Conservation (phyloP, 108 stramenopile species). For the Nannochloropsis salina region DNA sequence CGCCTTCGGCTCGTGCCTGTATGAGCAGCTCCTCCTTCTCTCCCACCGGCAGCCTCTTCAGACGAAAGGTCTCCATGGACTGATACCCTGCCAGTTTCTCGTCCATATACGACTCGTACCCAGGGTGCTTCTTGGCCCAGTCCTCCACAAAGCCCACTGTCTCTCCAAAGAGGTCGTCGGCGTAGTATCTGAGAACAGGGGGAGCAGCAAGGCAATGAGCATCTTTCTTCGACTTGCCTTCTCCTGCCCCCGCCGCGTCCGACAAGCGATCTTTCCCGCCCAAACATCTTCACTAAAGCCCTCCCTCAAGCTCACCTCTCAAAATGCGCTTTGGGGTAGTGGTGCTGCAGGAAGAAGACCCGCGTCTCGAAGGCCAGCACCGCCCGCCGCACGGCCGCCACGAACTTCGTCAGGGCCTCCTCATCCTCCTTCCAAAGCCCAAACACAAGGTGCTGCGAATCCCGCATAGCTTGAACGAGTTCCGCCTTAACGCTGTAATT, state of each 20-base stretch:
- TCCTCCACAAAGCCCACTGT: constrained; percentile 2
- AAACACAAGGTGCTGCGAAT: neutral
- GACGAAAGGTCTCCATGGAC: neutral
- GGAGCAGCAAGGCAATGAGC: neutral
- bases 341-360: constrained; percentile 10
- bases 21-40: neutral
- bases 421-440: constrained; percentile 17
- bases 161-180: constrained; percentile 7
- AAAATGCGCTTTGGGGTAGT: neutral
- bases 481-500: neutral
- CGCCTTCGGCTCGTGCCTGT: neutral
- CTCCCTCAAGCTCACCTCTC: neutral
- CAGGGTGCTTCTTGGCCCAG: constrained; percentile 7
- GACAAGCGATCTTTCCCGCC: neutral
- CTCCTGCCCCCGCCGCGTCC: neutral
- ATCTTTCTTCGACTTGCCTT: neutral
- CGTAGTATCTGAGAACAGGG: neutral
- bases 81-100: neutral
- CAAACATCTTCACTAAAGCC: neutral
- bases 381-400: neutral
- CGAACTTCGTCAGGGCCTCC: neutral
- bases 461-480: neutral
- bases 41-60: neutral
- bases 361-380: constrained; percentile 12
- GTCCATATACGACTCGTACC: neutral